Base-by-base conservation (phyloP, 306 rosid genomes). In the Medicago lupulina region DNA sequence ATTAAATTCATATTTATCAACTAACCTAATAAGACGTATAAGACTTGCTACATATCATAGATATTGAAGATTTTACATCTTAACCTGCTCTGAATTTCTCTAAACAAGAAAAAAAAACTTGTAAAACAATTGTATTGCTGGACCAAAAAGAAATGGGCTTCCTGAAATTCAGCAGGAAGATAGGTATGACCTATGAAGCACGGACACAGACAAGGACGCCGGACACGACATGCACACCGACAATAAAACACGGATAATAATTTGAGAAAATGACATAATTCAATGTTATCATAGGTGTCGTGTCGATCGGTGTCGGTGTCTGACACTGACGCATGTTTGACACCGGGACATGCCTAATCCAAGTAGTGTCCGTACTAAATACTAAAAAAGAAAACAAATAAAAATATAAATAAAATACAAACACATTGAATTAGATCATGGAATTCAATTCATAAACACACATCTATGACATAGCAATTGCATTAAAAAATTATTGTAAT, bases 1-100 rank as follows among this genome's bases (percentile, higher is more conserved):
- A 54, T 64, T 18, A 63, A 64, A 36, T 17, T 63, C 40, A 28
- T 6, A 34, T 62, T 40, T 18, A 76, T 81, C 46, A 43, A 70
- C 25, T 13, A 75, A 40, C 61, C 21, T 28, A 80, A 13, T 49
- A 19, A 10, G 18, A 31, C 47, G 4, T 34, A 58, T 9, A 60
- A 44, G 36, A 46, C 40, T 31, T 23, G 34, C 31, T 2, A 46
- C 50, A 12, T 7, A 76, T 41, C 54, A 66, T 8, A 50, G 49
- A 41, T 46, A 43, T 11, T 19, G 16, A 53, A 23, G 28, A 23
- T 6, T 62, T 70, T 49, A 2, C 44, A 50, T 17, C 46, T 39
- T 71, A 40, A 61, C 13, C 55, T 6, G 50, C 31, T 46, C 15
- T 6, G 54, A 17, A 44, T 60, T 60, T 50, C 21, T 13, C 7